Base-by-base conservation (phyloP, 1,139 yeast species). In the Spencermartinsiella ligniputridi region DNA sequence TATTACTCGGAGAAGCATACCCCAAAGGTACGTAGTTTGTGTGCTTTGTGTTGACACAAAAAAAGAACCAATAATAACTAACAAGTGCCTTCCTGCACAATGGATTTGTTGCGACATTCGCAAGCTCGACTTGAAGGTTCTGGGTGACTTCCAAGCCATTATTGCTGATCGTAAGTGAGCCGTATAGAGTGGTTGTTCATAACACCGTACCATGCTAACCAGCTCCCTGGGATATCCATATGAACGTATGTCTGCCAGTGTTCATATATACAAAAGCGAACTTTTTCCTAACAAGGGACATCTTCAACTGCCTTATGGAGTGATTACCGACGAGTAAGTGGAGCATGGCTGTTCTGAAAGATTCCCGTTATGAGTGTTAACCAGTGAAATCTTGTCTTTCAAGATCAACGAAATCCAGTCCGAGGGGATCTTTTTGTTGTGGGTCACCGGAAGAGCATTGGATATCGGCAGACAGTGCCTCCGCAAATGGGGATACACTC, bases 401-500 rank as follows among this genome's bases (percentile, higher is more conserved):
- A 82, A 87, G 16, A 74, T 90, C 63, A 74, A 77, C 35, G 68
- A 74, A 39, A 68, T 90, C 34, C 97, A 89, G 62, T 81, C 78
- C 45, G 95, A 87, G 60, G 97, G 97, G 0, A 68, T 90, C 2
- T 68, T 88, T 42, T 72, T 89, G 51, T 71, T 90, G 24, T 90
- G 97, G 97, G 97, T 89, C 3, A 90, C 97, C 1, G 97, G 97
- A 0, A 72, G 97, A 40, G 89, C 96, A 3, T 80, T 88, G 52
- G 97, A 90, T 55, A 72, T 84, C 33, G 97, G 97, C 1, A 75
- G 95, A 35, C 78, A 78, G 49, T 88, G 92, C 8, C 67, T 90
- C 46, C 63, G 63, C 4, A 78, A 76, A 51, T 89, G 97, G 96
- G 97, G 97, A 0, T 90, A 90, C 60, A 60, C 63, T 25, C 78